Base-by-base conservation (phyloP, 2,329 filamentous ascomycete genomes). In the Hymenoscyphus repandus region DNA sequence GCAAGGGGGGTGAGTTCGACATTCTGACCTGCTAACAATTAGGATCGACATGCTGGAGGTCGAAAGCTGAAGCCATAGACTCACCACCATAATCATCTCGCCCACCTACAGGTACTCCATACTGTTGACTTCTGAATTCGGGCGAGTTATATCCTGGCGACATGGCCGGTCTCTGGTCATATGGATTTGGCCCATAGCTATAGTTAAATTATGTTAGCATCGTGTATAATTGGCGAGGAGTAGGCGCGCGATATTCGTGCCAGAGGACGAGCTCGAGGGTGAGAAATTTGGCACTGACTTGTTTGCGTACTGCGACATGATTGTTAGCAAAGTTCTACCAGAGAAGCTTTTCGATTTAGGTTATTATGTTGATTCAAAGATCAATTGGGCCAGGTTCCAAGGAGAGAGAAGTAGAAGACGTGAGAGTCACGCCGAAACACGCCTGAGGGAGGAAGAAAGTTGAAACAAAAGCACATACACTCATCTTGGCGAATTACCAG, bases 1-100 rank as follows among this genome's bases (percentile, higher is more conserved):
- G 61, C 53, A 7, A 65, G 76, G 11, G 85, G 77, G 42, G 80
- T 79, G 84, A 90, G 87, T 70, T 91, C 87, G 60, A 89, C 82
- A 61, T 65, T 66, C 51, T 62, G 57, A 18, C 61, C 65, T 68
- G 20, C 6, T n/a, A 13, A 1, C 12, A 13, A 13, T 45, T 40
- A 50, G 37, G 20, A 4, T 0, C 47, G n/a, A 13, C 31, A 49
- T n/a, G 17, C 7, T 5, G 11, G 33, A 5, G 5, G 3, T n/a
- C 11, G 6, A 20, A 13, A n/a, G 11, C n/a, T 22, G 20, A 7
- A 22, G 34, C 34, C 34, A 31, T n/a, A 45, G 27, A 55, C 62
- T 53, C 56, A 71, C 70, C 66, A 34, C 62, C 66, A 57, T 70
- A 72, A 20, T 68, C 66, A 47, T 71, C 67, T 33, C 63, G 58